Conservation (phyloP, 345 rosid species). For the Salix exigua region DNA sequence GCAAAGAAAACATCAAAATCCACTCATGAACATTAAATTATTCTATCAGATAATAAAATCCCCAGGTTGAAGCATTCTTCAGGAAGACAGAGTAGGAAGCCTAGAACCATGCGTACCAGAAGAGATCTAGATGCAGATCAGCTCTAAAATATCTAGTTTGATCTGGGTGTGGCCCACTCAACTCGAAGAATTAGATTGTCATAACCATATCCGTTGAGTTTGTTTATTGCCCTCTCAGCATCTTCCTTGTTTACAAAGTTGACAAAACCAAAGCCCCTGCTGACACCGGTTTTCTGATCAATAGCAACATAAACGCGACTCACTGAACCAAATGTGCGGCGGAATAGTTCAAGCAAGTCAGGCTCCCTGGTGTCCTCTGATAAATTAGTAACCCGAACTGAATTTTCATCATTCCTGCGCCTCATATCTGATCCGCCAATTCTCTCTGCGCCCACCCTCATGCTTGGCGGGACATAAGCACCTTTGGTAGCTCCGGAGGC, state of each 20-base stretch:
- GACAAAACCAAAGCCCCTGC: conserved; percentile 90
- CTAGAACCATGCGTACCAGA: not conserved
- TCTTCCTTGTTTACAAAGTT: conserved; percentile 85
- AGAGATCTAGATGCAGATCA: not conserved
- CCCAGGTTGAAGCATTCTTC: not conserved
- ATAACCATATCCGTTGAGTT: conserved; percentile 86
- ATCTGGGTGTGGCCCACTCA: conserved; percentile 89
- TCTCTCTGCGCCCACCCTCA: conserved; percentile 74
- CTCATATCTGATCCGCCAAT: conserved; percentile 73
- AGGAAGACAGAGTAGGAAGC: not conserved
- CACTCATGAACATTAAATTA: not conserved
- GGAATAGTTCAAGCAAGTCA: conserved; percentile 78
- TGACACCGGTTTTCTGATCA: conserved; percentile 81
- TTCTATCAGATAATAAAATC: conserved; percentile 2
- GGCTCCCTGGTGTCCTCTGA: conserved; percentile 89
- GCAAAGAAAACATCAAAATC: not conserved
- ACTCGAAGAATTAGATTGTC: conserved; percentile 90
- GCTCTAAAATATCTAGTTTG: conserved; percentile 37
- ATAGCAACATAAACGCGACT: conserved; percentile 81
- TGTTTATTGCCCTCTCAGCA: conserved; percentile 82
- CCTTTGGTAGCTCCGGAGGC: conserved; percentile 43
- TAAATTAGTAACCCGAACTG: conserved; percentile 75
- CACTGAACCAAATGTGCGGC: conserved; percentile 69
- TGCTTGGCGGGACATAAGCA: conserved; percentile 73
- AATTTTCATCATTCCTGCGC: conserved; percentile 88